Base-by-base conservation (phyloP, 2,329 filamentous ascomycete species). In the Bipolaris sorokiniana region DNA sequence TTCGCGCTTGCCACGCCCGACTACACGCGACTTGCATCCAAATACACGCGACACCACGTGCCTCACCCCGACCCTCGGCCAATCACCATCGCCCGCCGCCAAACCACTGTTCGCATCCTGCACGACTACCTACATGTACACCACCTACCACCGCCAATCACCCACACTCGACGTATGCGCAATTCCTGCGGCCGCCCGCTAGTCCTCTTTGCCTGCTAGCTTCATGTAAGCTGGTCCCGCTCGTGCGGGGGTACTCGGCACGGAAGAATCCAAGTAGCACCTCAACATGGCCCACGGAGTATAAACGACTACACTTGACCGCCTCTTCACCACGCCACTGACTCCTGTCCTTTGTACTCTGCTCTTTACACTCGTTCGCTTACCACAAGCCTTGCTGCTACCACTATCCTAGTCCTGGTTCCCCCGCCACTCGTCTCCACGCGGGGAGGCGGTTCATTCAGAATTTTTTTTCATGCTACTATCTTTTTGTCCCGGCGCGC, bases 211-310 rank as follows among this genome's bases (percentile, higher is more conserved):
- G 38, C 40, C 42, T 40, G 40, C 33, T 55, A 37, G 46, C 42
- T 40, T n/a, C 15, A 5, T 42, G 40, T 42, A 26, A 26, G 40
- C 41, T 37, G 47, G 52, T 38, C 11, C 41, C 52, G 52, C 52
- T 51, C 42, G 41, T 44, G 47, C 40, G 52, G 52, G 40, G 38
- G 42, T 13, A 31, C 4, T 23, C 47, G 52, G 47, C 22, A 26
- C 20, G 41, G 23, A 51, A 48, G 15, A 48, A 48, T 37, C 10
- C 33, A 48, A 26, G 46, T 55, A 55, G 52, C 36, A 55, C 47
- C 52, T 55, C 52, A 55, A 55, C 52, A 33, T 34, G 46, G 49
- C 47, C 28, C 46, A 44, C 36, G 31, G 45, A 51, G 41, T 20
- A 31, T 34, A 4, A 44, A 16, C 23, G 5, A 20, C 38, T 40